Percentiles rank a stretch among this genome's conserved stretches.
phyloP scores from a whole-genome alignment of 176 grass and related monocot genomes.

The Phyllostachys edulis region DNA sequence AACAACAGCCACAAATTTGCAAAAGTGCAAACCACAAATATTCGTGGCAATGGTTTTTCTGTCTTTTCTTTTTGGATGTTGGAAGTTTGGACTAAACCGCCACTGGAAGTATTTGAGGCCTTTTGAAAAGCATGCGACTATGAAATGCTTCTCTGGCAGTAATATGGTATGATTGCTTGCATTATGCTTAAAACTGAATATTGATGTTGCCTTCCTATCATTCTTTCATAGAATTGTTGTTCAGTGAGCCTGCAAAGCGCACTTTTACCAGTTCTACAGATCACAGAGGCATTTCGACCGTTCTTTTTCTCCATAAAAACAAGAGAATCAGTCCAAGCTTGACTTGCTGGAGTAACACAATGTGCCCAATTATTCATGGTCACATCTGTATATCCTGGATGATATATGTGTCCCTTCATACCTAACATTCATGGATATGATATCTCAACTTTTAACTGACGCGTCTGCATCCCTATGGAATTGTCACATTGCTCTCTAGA shows the following conservation, averaged over 20 bases:
- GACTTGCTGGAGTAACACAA: not conserved
- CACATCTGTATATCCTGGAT: conserved; percentile 38
- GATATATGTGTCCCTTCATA: conserved; percentile 14
- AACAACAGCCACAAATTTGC: conserved; percentile 7
- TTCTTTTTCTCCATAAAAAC: not conserved
- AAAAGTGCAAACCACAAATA: not conserved
- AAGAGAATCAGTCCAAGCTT: not conserved
- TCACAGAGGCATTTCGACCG: not conserved
- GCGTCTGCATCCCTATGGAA: conserved; percentile 27
- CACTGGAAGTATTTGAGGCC: not conserved
- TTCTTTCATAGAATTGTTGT: not conserved
- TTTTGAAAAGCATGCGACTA: not conserved
- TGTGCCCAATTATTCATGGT: conserved; percentile 45
- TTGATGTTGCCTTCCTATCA: not conserved
- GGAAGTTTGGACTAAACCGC: not conserved
- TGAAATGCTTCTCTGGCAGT: conserved; percentile 4
- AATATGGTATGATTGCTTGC: conserved; percentile 10
- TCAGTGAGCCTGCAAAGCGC: not conserved
- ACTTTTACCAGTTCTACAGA: conserved; percentile 12
- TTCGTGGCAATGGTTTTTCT: not conserved
- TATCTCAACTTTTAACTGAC: conserved; percentile 6
- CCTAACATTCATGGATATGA: conserved; percentile 26
- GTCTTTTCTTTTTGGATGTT: not conserved
- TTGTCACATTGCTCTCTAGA: conserved; percentile 41
- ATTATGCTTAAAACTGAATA: conserved; percentile 1